These are phyloP conservation scores for Auriscalpium vulgare DNA, from an alignment of 768 basidiomycete genomes.

Conservation along the genomic window DNA sequence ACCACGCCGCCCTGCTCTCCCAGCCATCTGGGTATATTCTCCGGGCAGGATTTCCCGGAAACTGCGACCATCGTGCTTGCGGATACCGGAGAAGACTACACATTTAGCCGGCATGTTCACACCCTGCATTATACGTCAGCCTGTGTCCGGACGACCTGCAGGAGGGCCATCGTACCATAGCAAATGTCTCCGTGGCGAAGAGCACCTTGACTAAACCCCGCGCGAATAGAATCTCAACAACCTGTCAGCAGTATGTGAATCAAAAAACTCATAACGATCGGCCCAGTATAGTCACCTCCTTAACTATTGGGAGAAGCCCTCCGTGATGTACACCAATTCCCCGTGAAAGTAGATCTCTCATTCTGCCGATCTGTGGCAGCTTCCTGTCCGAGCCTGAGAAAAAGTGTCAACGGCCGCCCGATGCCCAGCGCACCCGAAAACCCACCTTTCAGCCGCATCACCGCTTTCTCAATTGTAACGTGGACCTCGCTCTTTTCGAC, in stretches of 20 bases:
- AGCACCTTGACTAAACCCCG: conserved; percentile 92
- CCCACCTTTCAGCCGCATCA: conserved; percentile 84
- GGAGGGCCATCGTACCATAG: conserved; percentile 61
- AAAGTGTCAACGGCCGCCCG: conserved; percentile 1
- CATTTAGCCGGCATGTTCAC: conserved; percentile 99
- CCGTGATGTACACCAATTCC: conserved; percentile 99
- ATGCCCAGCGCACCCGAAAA: conserved; percentile 2
- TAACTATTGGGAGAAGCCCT: conserved; percentile 91
- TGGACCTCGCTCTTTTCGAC: conserved; percentile 97
- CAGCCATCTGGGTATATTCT: conserved; percentile 99
- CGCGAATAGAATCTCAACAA: conserved; percentile 94
- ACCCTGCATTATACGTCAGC: conserved; percentile 47
- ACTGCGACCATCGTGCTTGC: conserved; percentile 90
- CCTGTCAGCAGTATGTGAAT: conserved; percentile 33
- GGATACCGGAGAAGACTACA: conserved; percentile 90
- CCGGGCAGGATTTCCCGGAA: conserved; percentile 89
- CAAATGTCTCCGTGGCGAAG: conserved; percentile 98
- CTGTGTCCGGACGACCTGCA: neutral
- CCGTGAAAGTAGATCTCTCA: conserved; percentile 81
- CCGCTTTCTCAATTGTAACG: conserved; percentile 84
- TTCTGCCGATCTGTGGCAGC: conserved; percentile 86
- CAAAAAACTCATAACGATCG: neutral
- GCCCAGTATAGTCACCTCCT: conserved; percentile 55
- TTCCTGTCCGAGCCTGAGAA: conserved; percentile 77
- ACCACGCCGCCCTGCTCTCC: conserved; percentile 93